Evolutionary conservation across 176 grass and related monocot genomes (phyloP).

Genomic region (Poa pratensis): DNA sequence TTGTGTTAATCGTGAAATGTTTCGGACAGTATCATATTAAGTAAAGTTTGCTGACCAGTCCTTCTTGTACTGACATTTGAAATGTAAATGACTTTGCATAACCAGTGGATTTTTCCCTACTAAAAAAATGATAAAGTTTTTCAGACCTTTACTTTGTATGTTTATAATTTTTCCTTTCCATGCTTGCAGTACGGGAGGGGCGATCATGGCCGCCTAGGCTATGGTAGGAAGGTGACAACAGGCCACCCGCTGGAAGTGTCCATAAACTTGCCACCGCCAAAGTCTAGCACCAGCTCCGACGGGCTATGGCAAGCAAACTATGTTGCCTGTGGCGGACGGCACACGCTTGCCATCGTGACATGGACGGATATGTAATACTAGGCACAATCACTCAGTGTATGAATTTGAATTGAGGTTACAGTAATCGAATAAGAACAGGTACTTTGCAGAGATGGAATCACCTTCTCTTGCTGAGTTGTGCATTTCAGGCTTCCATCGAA

Average conservation of each 20-base stretch:
- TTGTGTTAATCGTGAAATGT: slow-evolving; percentile 2
- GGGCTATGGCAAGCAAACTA: slow-evolving; percentile 78
- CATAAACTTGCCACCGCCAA: slow-evolving; percentile 64
- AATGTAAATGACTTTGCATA: not conserved
- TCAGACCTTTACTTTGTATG: not conserved
- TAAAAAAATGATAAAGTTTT: not conserved
- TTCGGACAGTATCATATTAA: not conserved
- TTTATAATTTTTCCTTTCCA: not conserved
- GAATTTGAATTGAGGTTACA: not conserved
- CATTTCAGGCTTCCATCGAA: not conserved
- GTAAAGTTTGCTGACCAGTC: not conserved
- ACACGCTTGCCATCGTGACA: slow-evolving; percentile 79
- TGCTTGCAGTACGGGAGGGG: slow-evolving; percentile 86
- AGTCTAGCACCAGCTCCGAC: slow-evolving; percentile 2
- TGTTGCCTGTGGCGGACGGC: slow-evolving; percentile 93
- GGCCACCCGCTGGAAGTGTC: slow-evolving; percentile 82
- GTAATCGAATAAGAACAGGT: slow-evolving; percentile 31
- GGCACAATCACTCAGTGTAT: slow-evolving; percentile 9
- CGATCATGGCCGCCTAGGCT: slow-evolving; percentile 91
- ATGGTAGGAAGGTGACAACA: slow-evolving; percentile 81
- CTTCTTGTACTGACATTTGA: not conserved
- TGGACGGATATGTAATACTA: slow-evolving; percentile 63
- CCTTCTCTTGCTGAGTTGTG: slow-evolving; percentile 3
- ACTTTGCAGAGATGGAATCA: slow-evolving; percentile 18
- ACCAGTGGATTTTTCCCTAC: slow-evolving; percentile 13